A percentile compares a stretch with the other conserved stretches of the same genome.
Conservation (phyloP, 306 rosid species). For the Aeschynomene evenia region DNA sequence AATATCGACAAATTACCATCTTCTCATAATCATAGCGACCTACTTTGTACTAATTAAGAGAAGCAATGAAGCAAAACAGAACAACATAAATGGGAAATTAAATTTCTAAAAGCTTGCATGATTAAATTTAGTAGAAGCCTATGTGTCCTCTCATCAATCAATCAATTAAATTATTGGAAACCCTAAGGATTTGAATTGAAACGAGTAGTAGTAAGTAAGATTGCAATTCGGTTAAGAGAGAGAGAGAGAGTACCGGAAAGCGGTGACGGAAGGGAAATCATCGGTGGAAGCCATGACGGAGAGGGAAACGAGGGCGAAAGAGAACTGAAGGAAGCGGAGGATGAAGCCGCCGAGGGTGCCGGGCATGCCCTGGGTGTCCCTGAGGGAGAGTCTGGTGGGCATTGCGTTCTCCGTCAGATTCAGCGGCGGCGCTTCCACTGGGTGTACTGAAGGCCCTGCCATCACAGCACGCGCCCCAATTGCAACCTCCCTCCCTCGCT, state of each 20-base stretch:
- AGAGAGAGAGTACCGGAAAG: conserved; percentile 37
- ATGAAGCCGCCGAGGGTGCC: conserved; percentile 47
- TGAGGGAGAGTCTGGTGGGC: conserved; percentile 37
- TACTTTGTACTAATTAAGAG: neutral
- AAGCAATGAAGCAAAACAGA: neutral
- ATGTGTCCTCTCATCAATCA: neutral
- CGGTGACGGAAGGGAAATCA: conserved; percentile 54
- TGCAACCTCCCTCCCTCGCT: too few relatives aligned
- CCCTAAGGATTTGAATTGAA: neutral
- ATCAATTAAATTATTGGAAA: neutral
- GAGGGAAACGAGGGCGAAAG: conserved; percentile 40
- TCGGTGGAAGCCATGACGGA: conserved; percentile 48
- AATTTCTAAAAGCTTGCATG: neutral
- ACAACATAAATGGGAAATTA: neutral
- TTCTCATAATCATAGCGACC: too few relatives aligned
- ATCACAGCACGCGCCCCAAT: too few relatives aligned
- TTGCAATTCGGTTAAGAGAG: neutral
- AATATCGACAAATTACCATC: neutral
- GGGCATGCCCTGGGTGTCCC: conserved; percentile 50
- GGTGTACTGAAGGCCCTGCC: conserved; percentile 48
- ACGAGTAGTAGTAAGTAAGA: neutral
- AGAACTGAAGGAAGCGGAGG: conserved; percentile 47
- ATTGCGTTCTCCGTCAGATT: conserved; percentile 29
- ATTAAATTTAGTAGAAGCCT: neutral
- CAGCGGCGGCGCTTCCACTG: conserved; percentile 39